Base-by-base conservation (phyloP, 176 grass and related monocot genomes). In the Oryza longistaminata region DNA sequence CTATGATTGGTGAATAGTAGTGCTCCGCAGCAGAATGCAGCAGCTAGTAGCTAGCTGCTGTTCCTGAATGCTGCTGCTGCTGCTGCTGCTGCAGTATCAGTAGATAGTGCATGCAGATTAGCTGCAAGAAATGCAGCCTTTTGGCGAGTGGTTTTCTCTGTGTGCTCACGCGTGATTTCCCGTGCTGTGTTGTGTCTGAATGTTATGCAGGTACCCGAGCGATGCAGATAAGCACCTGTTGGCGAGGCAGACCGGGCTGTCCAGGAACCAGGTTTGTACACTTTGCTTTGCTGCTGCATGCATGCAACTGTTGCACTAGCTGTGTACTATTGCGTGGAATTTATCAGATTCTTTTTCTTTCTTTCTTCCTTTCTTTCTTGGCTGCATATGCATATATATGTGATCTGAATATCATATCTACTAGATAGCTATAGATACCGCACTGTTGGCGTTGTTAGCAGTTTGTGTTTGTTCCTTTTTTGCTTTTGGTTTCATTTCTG, bases 171-270 rank as follows among this genome's bases (percentile, higher is more conserved):
- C 70, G 55, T 87, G 50, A 29, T 76, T 90, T 76, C 17, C 85
- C 53, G 70, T 90, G 79, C 65, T 90, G 69, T 77, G 21, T n/a
- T 77, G 21, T 75, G 35, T 14, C 49, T 52, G 49, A 21, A 19
- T 43, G 42, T 43, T 43, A 11, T 62, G 58, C 91, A 99, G 97
- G 88, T 99, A 99, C 88, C 97, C 97, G 39, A 99, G 93, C 89
- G 97, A 99, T 88, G 97, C 97, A 46, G 97, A 99, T 99, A 99
- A 99, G 86, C 97, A 94, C 90, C 82, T 99, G 90, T 82, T 99
- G 93, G 93, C 97, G 64, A 91, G 97, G 74, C 97, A 99, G 91
- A 99, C 97, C 58, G 97, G 97, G 75, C 83, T 99, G 70, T 96
- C 93, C 86, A 94, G 93, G 87, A 99, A 99, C 84, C 97, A 99